These are phyloP conservation scores for Collybia mongolica DNA, from an alignment of 768 basidiomycete genomes.

Conservation along the genomic window DNA sequence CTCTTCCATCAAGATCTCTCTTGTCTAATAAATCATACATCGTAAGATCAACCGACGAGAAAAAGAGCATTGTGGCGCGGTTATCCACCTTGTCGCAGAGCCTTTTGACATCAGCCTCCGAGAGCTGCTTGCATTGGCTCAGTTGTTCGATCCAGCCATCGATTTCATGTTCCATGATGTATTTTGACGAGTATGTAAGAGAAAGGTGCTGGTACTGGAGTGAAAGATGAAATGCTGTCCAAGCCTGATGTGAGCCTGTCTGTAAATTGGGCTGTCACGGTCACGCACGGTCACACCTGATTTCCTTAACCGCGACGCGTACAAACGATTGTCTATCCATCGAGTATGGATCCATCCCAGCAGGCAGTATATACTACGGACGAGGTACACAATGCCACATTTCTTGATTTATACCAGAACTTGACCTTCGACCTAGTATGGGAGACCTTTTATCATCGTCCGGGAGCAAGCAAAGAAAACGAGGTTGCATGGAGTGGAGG, in stretches of 20 bases:
- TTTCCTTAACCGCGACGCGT: conserved; percentile 32
- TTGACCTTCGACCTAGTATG: conserved; percentile 56
- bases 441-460: conserved; percentile 96
- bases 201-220: conserved; percentile 26
- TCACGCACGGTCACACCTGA: conserved; percentile 31
- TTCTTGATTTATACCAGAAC: background rate
- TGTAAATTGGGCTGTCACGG: conserved; percentile 29
- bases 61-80: conserved; percentile 10
- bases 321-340: conserved; percentile 5
- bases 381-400: conserved; percentile 48
- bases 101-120: conserved; percentile 94
- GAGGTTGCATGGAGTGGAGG: conserved; percentile 87
- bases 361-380: conserved; percentile 86
- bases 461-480: conserved; percentile 93
- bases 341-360: conserved; percentile 37
- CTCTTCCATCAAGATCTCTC: conserved; percentile 99
- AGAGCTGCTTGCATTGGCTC: conserved; percentile 94
- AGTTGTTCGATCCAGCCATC: conserved; percentile 97
- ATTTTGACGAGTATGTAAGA: conserved; percentile 28
- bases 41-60: conserved; percentile 18
- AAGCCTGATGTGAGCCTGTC: conserved; percentile 16
- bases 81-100: conserved; percentile 92
- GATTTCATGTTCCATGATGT: conserved; percentile 71
- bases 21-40: conserved; percentile 56
- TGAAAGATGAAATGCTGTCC: conserved; percentile 34